phyloP scores from a whole-genome alignment of 768 basidiomycete species.

The Leccinum variicolor region DNA sequence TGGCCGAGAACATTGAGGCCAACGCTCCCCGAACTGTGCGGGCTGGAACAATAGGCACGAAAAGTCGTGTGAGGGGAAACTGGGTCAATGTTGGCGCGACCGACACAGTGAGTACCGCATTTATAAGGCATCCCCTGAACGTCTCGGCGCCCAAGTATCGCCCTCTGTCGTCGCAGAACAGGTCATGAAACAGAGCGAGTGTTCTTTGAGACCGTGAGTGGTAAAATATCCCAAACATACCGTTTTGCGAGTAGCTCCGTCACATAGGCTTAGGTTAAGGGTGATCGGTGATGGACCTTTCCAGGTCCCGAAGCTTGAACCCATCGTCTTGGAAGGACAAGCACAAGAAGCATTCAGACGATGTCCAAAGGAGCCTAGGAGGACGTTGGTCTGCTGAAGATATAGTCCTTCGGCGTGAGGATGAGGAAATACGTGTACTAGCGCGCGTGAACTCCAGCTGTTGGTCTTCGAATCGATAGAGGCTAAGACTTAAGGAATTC shows the following conservation, averaged over 20 bases:
- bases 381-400: slow-evolving; percentile 39
- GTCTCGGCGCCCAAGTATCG: slow-evolving; percentile 17
- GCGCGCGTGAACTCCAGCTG: no score
- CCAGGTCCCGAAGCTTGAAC: slow-evolving; percentile 33
- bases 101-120: background rate
- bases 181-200: slow-evolving; percentile 47
- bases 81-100: background rate
- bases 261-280: no score
- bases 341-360: slow-evolving; percentile 42
- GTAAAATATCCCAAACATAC: slow-evolving; percentile 52
- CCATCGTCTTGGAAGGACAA: slow-evolving; percentile 46
- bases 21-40: slow-evolving; percentile 46
- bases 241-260: slow-evolving; percentile 29
- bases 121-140: slow-evolving; percentile 32
- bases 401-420: slow-evolving; percentile 33
- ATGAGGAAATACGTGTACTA: no score
- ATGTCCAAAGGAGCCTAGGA: slow-evolving; percentile 35
- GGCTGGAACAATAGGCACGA: slow-evolving; percentile 37
- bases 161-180: slow-evolving; percentile 32
- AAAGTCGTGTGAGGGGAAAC: slow-evolving; percentile 28
- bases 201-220: slow-evolving; percentile 47
- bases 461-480: no score
- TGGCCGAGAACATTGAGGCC: slow-evolving; percentile 54
- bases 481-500: no score
- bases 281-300: slow-evolving; percentile 21